These are phyloP conservation scores for Alternaria viburni DNA, from an alignment of 2,329 filamentous ascomycete genomes.

Conservation along the genomic window DNA sequence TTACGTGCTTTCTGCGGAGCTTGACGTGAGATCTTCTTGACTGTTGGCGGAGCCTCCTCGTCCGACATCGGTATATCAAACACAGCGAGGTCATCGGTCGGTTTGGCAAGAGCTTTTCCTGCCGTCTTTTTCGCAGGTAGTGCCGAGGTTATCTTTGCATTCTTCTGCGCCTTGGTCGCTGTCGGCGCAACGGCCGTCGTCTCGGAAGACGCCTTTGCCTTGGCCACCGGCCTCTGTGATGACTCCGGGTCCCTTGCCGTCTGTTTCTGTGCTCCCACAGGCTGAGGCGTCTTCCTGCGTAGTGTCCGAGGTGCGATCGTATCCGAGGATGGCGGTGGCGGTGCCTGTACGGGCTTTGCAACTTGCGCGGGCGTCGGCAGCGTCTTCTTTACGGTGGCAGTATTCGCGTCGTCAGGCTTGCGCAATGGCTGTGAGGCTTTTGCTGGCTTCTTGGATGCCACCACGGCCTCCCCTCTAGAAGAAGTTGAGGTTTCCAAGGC, in stretches of 20 bases:
- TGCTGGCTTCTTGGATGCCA: not conserved
- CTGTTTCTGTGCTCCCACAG: conserved; percentile 5
- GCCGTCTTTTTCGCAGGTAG: conserved; percentile 10
- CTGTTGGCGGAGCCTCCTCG: conserved; percentile 27
- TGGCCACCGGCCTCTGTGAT: conserved; percentile 9
- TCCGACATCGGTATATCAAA: conserved; percentile 38
- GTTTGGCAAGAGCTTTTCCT: conserved; percentile 5
- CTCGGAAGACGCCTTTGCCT: conserved; percentile 20
- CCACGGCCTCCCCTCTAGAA: conserved; percentile 11
- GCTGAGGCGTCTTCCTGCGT: conserved; percentile 21
- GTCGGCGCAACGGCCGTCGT: conserved; percentile 18
- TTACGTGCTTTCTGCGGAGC: conserved; percentile 15
- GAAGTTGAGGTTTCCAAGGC: conserved; percentile 15
- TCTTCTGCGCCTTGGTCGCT: conserved; percentile 12
- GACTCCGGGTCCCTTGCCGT: not conserved
- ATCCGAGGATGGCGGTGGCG: not conserved
- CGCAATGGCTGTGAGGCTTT: conserved; percentile 15
- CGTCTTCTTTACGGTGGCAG: conserved; percentile 7
- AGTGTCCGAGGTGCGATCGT: not conserved
- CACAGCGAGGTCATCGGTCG: conserved; percentile 15
- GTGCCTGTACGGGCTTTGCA: conserved; percentile 5
- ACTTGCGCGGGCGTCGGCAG: conserved; percentile 4
- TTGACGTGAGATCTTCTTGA: conserved; percentile 23
- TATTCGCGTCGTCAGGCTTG: conserved; percentile 14
- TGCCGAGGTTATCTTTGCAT: not conserved